phyloP scores from a whole-genome alignment of 2,329 filamentous ascomycete species.

The Talaromyces sp. region DNA sequence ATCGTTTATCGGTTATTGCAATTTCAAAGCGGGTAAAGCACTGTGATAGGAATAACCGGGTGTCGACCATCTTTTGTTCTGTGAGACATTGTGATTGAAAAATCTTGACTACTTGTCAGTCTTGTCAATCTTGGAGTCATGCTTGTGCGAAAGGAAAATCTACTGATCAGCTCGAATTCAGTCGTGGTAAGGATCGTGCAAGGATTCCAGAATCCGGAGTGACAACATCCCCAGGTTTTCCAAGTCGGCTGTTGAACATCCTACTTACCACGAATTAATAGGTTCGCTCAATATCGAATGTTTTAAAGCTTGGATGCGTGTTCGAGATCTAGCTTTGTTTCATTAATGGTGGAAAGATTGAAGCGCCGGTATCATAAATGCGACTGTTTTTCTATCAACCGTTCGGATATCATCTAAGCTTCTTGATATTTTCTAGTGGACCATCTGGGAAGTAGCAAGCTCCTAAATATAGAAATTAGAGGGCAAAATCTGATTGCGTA shows the following conservation, averaged over 20 bases:
- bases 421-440: slow-evolving; percentile 26
- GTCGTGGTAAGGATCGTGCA: background rate
- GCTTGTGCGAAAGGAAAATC: background rate
- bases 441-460: slow-evolving; percentile 35
- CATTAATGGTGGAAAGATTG: background rate
- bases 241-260: background rate
- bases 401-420: background rate
- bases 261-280: background rate
- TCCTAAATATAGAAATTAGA: slow-evolving; percentile 24
- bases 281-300: background rate
- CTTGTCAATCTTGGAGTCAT: too few species aligned
- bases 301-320: background rate
- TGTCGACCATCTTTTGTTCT: background rate
- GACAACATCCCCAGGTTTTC: background rate
- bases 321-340: background rate
- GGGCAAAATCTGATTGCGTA: background rate
- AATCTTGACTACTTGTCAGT: background rate
- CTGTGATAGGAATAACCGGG: background rate
- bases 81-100: background rate
- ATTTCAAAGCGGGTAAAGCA: background rate
- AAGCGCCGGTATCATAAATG: background rate
- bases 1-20: background rate
- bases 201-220: background rate
- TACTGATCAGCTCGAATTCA: background rate
- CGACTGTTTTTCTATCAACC: background rate